Conservation (phyloP, 83 land plant genomes). For the Thuja plicata region DNA sequence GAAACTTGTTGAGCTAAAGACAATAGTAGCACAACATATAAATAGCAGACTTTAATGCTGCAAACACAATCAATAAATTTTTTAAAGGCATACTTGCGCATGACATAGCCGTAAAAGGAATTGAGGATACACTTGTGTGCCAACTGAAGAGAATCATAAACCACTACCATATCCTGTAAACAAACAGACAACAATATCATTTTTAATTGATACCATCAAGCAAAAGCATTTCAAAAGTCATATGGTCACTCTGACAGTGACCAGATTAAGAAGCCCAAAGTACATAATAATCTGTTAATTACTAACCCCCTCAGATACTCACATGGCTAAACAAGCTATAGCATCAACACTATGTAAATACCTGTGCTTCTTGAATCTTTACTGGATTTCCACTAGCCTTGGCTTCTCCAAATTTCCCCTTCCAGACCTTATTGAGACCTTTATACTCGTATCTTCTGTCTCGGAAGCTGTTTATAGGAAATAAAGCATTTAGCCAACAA, state of each 20-base stretch:
- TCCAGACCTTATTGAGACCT: slow-evolving; percentile 98
- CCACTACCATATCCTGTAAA: slow-evolving; percentile 96
- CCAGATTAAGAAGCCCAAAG: neutral
- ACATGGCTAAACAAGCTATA: neutral
- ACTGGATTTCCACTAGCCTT: slow-evolving; percentile 86
- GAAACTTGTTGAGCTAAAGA: neutral
- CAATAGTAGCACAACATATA: neutral
- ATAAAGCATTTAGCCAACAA: neutral
- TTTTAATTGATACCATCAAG: neutral
- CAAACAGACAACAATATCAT: neutral
- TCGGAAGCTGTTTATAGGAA: slow-evolving; percentile 66
- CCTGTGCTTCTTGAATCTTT: slow-evolving; percentile 97
- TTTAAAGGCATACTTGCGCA: slow-evolving; percentile 86
- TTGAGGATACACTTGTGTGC: slow-evolving; percentile 99
- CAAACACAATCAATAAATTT: neutral
- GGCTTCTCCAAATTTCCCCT: slow-evolving; percentile 92
- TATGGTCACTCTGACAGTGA: neutral
- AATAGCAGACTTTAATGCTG: neutral
- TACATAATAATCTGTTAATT: neutral
- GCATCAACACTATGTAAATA: slow-evolving; percentile 16
- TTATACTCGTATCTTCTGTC: slow-evolving; percentile 99
- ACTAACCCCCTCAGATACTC: neutral
- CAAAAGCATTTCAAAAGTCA: neutral
- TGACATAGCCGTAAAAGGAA: slow-evolving; percentile 99
- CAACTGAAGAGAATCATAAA: slow-evolving; percentile 95